phyloP scores from a whole-genome alignment of 2,329 filamentous ascomycete species.

The Meredithiella fracta region DNA sequence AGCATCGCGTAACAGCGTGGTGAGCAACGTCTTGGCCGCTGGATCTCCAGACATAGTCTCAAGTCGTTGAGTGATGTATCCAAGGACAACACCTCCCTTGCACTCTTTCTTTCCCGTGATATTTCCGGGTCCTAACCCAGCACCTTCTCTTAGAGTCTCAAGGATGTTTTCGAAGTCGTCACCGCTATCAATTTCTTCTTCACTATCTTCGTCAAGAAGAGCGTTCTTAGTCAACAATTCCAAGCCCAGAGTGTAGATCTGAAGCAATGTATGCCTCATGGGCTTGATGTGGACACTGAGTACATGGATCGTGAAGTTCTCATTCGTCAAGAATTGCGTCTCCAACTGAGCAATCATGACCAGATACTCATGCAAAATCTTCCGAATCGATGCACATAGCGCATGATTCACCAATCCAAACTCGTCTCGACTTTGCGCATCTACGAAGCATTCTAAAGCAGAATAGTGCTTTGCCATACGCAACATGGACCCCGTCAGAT shows the following conservation, averaged over 20 bases:
- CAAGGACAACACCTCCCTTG: slow-evolving; percentile 91
- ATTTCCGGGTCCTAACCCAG: slow-evolving; percentile 60
- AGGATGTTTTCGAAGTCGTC: slow-evolving; percentile 88
- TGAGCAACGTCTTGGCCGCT: slow-evolving; percentile 65
- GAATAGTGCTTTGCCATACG: slow-evolving; percentile 89
- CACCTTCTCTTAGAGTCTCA: slow-evolving; percentile 74
- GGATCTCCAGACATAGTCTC: slow-evolving; percentile 90
- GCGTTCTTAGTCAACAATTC: slow-evolving; percentile 81
- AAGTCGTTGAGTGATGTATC: slow-evolving; percentile 66
- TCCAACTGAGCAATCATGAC: slow-evolving; percentile 87
- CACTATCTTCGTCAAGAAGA: slow-evolving; percentile 65
- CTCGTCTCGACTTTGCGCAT: slow-evolving; percentile 82
- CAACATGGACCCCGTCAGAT: slow-evolving; percentile 75
- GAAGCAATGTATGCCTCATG: slow-evolving; percentile 78
- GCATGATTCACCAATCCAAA: slow-evolving; percentile 93
- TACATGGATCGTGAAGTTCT: slow-evolving; percentile 79
- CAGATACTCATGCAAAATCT: slow-evolving; percentile 81
- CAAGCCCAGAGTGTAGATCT: slow-evolving; percentile 73
- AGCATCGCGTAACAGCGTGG: slow-evolving; percentile 67
- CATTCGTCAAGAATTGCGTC: slow-evolving; percentile 77
- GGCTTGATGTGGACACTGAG: slow-evolving; percentile 83
- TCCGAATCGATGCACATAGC: slow-evolving; percentile 84
- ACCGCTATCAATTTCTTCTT: slow-evolving; percentile 54
- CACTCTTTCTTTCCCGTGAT: slow-evolving; percentile 81
- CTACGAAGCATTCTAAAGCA: slow-evolving; percentile 80